Base-by-base conservation (phyloP, 139 green algal species). In the Desmodesmus armatus region DNA sequence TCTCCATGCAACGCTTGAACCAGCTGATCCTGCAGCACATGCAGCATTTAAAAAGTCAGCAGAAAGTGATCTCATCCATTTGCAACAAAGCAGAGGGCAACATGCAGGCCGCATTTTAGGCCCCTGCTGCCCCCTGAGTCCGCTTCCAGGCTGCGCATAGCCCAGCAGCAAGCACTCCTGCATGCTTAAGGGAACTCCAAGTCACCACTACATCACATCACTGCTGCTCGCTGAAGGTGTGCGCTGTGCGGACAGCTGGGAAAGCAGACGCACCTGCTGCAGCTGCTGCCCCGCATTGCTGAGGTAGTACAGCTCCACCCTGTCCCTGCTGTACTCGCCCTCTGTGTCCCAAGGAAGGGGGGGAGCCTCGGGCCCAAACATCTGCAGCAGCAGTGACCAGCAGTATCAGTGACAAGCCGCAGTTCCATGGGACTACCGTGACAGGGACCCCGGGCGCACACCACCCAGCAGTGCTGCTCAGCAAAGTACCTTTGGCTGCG, bases 281-380 rank as follows among this genome's bases (percentile, higher is more conserved):
- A 84, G 44, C 53, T 65, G 72, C 27, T 25, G 47, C 5, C 82
- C 72, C 9, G 82, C 82, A 53, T 83, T 83, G 60, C 88, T 91
- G 27, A 97, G 83, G 89, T 97, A 99, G 71, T 98, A 99, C 9
- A 98, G 62, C 91, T 99, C 90, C 17, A 99, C 78, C 0, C 70
- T 83, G 27, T 92, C 53, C 3, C 93, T 90, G 6, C 37, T 93
- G 87, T 99, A 99, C 29, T 90, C 82, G 1, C 72, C 51, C 7
- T 89, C 51, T 0, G 85, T 75, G 86, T 99, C 96, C 96, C 96
- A 99, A 25, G 87, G 70, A n/a, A 98, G 87, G 1, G 96, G 94
- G 0, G 95, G 93, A 17, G 91, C 90, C 3, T 92, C 92, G 0
- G 90, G 70, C 0, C 86, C 87, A 87, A 96, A 96, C 88, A 92